Evolutionary conservation across 2,329 filamentous ascomycete genomes (phyloP), one percentile per base, ranked within the genome.

Genomic region (Fusarium anguioides): DNA sequence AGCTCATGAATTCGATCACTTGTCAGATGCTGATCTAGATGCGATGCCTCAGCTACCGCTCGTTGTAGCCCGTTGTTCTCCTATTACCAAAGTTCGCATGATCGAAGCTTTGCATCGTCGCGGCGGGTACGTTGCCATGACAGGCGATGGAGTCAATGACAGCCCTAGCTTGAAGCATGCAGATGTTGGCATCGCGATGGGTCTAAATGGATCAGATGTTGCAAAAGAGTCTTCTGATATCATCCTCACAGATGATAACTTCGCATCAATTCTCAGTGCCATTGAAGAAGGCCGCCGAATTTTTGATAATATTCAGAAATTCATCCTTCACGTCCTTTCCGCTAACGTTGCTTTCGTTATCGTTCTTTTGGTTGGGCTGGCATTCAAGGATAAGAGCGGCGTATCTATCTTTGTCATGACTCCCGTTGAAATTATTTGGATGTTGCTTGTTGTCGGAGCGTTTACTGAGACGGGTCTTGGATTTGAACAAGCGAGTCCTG

Each of bases 401-500:
- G 81, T 90, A 24, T 92, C 89, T 0, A 87, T 92, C 14, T 92
- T 92, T 74, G 88, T 89, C 0, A 81, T 92, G 14, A 83, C 89
- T 0, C 90, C 90, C 0, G 87, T 92, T 14, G 87, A 92, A 66
- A 91, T 92, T 64, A 82, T 93, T 27, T 92, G 89, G 88, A 89
- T 92, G 73, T 89, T 92, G 73, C 90, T 92, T 84, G 86, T 91
- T 49, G 92, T 89, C 1, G 90, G 87, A 48, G 87, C 86, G 1
- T 83, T 92, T 64, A 89, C 89, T 2, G 90, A 91, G 69, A 91
- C 92, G 81, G 90, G 90, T 46, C 82, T 93, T 8, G 90, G 90
- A 5, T 89, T 91, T 77, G 90, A 93, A 75, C 79, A 83, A 40
- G 89, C 90, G 0, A 85, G 87, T 0, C 85, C 88, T 0, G 89